These are phyloP conservation scores for Urostyla sp. DNA, from an alignment of 73 alveolate genomes.

Conservation along the genomic window DNA sequence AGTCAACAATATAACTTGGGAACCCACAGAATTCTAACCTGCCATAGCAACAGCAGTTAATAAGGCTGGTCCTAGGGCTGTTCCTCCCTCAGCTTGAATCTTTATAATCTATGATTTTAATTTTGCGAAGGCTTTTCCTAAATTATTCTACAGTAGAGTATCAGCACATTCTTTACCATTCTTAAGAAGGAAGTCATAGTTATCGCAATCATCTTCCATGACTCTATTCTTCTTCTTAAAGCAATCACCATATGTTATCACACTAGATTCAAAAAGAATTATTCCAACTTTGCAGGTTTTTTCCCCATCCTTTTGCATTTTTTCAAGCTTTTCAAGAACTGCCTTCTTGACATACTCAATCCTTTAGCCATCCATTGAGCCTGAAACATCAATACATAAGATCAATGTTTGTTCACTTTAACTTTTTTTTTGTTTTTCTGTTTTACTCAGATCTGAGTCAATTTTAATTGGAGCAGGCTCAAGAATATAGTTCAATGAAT, in stretches of 20 bases:
- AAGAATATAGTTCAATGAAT: constrained; percentile 3
- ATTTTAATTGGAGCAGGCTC: background rate
- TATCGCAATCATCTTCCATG: background rate
- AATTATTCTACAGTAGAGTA: background rate
- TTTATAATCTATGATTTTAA: background rate
- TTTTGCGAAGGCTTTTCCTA: background rate
- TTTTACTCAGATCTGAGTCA: constrained; percentile 2
- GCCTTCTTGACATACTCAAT: constrained; percentile 54
- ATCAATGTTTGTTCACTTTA: constrained; percentile 63
- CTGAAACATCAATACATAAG: constrained; percentile 75
- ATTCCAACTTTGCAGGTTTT: constrained; percentile 11
- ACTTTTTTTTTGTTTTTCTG: constrained; percentile 21
- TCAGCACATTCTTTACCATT: background rate
- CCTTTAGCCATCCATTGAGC: constrained; percentile 73
- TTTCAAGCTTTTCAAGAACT: background rate
- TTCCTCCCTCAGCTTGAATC: constrained; percentile 8
- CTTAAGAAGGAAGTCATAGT: background rate
- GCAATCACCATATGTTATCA: background rate
- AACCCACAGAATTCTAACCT: constrained; percentile 60
- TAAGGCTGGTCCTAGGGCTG: constrained; percentile 84
- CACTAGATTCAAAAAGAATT: constrained; percentile 5
- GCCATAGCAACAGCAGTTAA: constrained; percentile 64
- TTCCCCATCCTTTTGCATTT: background rate
- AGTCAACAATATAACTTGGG: constrained; percentile 75
- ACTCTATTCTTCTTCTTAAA: background rate